phyloP scores from a whole-genome alignment of 768 basidiomycete genomes.

The Suillus subalutaceus region DNA sequence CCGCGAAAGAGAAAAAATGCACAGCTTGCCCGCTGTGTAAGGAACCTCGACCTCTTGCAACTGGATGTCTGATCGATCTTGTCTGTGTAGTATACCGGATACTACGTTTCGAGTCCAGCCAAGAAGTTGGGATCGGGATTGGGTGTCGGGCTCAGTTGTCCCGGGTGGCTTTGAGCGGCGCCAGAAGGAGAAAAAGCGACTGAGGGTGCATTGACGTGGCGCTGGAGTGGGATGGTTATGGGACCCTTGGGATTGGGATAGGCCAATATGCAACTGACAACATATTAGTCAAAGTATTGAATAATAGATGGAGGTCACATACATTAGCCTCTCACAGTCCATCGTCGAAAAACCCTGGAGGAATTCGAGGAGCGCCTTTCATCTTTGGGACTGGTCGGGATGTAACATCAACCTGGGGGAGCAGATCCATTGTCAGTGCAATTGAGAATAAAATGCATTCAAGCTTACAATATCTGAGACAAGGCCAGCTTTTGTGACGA shows the following conservation, averaged over 20 bases:
- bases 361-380: neutral
- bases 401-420: neutral
- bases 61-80: neutral
- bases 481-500: neutral
- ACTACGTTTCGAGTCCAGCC: neutral
- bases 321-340: neutral
- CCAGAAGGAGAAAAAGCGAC: neutral
- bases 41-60: neutral
- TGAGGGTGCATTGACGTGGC: neutral
- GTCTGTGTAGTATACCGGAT: neutral
- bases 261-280: neutral
- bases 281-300: neutral
- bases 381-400: neutral
- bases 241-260: neutral
- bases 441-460: neutral
- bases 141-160: neutral
- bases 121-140: neutral
- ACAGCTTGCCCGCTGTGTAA: neutral
- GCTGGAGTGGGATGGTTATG: neutral
- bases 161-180: neutral
- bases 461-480: neutral
- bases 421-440: neutral
- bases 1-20: neutral
- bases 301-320: neutral
- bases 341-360: neutral